phyloP scores from a whole-genome alignment of 495 filamentous ascomycete genomes.

The Talaromyces adpressus region DNA sequence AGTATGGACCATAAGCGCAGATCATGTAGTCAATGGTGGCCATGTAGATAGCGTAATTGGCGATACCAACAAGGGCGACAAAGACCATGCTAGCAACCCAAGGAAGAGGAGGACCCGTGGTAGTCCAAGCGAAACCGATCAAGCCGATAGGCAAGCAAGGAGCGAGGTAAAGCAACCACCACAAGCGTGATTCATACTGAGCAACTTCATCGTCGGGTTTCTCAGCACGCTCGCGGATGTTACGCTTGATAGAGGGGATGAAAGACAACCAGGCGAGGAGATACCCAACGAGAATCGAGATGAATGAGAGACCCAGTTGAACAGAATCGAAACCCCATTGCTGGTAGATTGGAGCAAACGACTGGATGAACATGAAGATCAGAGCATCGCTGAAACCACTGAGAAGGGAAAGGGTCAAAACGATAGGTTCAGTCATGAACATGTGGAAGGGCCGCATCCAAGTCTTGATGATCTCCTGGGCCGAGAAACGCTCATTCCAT shows the following conservation, averaged over 20 bases:
- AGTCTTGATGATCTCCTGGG: slow-evolving; percentile 45
- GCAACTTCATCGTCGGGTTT: slow-evolving; percentile 46
- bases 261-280: slow-evolving; percentile 49
- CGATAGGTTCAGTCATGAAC: slow-evolving; percentile 56
- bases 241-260: slow-evolving; percentile 46
- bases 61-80: slow-evolving; percentile 57
- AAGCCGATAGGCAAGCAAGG: slow-evolving; percentile 54
- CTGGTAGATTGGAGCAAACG: slow-evolving; percentile 49
- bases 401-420: slow-evolving; percentile 49
- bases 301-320: slow-evolving; percentile 47
- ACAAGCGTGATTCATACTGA: slow-evolving; percentile 56
- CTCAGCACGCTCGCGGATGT: slow-evolving; percentile 37
- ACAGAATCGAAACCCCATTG: slow-evolving; percentile 51
- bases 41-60: slow-evolving; percentile 68
- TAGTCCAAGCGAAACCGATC: slow-evolving; percentile 59
- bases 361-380: slow-evolving; percentile 64
- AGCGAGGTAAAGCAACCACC: slow-evolving; percentile 50
- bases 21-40: slow-evolving; percentile 74
- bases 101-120: slow-evolving; percentile 46
- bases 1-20: slow-evolving; percentile 63
- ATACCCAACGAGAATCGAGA: slow-evolving; percentile 55
- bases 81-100: slow-evolving; percentile 64
- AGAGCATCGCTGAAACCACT: slow-evolving; percentile 56
- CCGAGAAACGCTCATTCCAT: slow-evolving; percentile 51
- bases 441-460: slow-evolving; percentile 56